Conservation (phyloP, 768 basidiomycete species). For the Tylopilus subfusipes region DNA sequence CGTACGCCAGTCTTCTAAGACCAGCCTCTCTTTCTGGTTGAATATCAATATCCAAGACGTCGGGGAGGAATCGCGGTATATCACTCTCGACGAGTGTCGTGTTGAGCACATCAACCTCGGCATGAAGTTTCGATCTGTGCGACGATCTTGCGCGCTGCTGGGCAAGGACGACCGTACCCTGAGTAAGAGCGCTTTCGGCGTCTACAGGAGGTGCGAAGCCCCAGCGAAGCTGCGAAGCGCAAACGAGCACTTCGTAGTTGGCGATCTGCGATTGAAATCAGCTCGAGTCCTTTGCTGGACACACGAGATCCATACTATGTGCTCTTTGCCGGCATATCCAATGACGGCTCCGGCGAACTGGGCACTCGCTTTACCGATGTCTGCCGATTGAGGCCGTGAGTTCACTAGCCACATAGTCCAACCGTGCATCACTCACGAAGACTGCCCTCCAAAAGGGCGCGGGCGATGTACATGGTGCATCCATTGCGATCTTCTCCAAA, state of each 20-base stretch:
- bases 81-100: slow-evolving; percentile 26
- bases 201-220: slow-evolving; percentile 22
- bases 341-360: slow-evolving; percentile 33
- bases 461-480: slow-evolving; percentile 26
- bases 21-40: slow-evolving; percentile 20
- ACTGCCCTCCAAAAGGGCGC: slow-evolving; percentile 30
- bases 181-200: slow-evolving; percentile 12
- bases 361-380: slow-evolving; percentile 34
- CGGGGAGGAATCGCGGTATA: slow-evolving; percentile 26
- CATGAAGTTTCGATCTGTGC: neutral
- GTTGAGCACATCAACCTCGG: slow-evolving; percentile 23
- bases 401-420: neutral
- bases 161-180: slow-evolving; percentile 32
- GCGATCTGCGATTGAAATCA: slow-evolving; percentile 21
- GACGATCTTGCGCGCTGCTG: slow-evolving; percentile 12
- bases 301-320: slow-evolving; percentile 20
- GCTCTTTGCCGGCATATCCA: slow-evolving; percentile 34
- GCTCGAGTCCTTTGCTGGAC: neutral
- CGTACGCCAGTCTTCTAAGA: slow-evolving; percentile 27
- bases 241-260: slow-evolving; percentile 35
- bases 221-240: slow-evolving; percentile 34
- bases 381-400: slow-evolving; percentile 13
- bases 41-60: slow-evolving; percentile 1
- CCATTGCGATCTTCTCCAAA: slow-evolving; percentile 33
- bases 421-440: slow-evolving; percentile 23